These are phyloP conservation scores for Pneumocystis jirovecii DNA, from an alignment of 1,139 yeast genomes.

Conservation along the genomic window DNA sequence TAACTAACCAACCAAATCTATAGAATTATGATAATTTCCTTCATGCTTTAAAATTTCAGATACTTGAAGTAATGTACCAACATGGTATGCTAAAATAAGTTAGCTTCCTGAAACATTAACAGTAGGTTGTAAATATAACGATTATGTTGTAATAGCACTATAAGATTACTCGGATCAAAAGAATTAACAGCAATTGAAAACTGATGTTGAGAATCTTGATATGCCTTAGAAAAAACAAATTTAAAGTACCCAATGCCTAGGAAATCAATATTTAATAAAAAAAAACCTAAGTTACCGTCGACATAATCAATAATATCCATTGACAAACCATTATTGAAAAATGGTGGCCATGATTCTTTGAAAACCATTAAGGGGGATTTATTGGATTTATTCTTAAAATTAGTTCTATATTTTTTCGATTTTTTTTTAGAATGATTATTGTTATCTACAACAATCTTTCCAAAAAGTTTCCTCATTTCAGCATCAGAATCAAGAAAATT, in stretches of 20 bases:
- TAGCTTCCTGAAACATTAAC: constrained; percentile 28
- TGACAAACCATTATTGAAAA: constrained; percentile 43
- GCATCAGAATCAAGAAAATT: constrained; percentile 53
- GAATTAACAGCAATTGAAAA: constrained; percentile 18
- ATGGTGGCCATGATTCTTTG: constrained; percentile 71
- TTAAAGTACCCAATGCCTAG: constrained; percentile 31
- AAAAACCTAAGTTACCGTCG: constrained; percentile 10
- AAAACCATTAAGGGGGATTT: constrained; percentile 59
- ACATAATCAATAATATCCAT: constrained; percentile 37
- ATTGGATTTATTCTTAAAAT: constrained; percentile 35
- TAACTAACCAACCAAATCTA: constrained; percentile 23
- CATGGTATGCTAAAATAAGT: constrained; percentile 51
- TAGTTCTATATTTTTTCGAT: constrained; percentile 21
- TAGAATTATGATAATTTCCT: constrained; percentile 43
- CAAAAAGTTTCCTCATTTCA: constrained; percentile 61
- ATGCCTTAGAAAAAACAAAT: constrained; percentile 23
- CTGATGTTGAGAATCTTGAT: constrained; percentile 22
- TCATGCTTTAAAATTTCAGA: constrained; percentile 62
- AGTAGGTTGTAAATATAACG: constrained; percentile 20
- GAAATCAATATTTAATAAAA: not conserved
- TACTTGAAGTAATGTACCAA: constrained; percentile 64
- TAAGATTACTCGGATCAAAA: constrained; percentile 33
- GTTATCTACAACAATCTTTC: constrained; percentile 57
- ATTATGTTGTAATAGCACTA: constrained; percentile 20
- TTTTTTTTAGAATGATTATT: constrained; percentile 48